Evolutionary conservation across 164 flowering plant species (phyloP).

Genomic region (Sedum album): DNA sequence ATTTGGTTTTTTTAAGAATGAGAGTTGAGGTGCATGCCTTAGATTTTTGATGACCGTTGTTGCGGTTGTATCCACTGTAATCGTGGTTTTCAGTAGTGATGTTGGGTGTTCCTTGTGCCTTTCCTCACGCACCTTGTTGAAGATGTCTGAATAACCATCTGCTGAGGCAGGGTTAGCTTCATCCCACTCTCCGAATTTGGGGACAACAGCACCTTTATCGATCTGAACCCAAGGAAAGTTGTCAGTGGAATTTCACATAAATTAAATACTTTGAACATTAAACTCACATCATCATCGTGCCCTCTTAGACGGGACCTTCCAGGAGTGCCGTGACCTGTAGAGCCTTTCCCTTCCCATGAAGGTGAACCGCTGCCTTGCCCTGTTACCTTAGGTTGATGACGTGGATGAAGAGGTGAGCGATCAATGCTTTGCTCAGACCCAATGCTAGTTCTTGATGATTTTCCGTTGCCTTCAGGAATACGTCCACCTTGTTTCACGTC

Average conservation of each 20-base stretch:
- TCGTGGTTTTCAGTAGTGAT: slow-evolving; percentile 10
- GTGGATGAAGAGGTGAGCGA: slow-evolving; percentile 41
- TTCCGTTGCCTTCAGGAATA: slow-evolving; percentile 11
- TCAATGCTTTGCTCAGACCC: slow-evolving; percentile 46
- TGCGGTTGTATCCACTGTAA: neutral
- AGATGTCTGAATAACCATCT: slow-evolving; percentile 26
- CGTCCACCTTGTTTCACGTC: slow-evolving; percentile 20
- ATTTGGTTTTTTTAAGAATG: neutral
- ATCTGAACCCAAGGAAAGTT: slow-evolving; percentile 14
- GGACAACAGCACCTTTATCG: slow-evolving; percentile 26
- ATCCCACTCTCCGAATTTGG: slow-evolving; percentile 41
- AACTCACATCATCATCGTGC: slow-evolving; percentile 33
- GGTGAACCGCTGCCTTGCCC: slow-evolving; percentile 37
- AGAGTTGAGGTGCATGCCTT: neutral
- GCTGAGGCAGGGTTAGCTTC: slow-evolving; percentile 29
- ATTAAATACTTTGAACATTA: neutral
- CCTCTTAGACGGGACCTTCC: slow-evolving; percentile 33
- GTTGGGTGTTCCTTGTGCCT: slow-evolving; percentile 20
- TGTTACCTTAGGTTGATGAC: slow-evolving; percentile 25
- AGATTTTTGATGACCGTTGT: neutral
- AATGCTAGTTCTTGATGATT: slow-evolving; percentile 17
- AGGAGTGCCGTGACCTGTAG: slow-evolving; percentile 38
- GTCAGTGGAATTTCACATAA: neutral
- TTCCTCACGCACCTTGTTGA: slow-evolving; percentile 29
- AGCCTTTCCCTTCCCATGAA: slow-evolving; percentile 34